Evolutionary conservation across 1,139 yeast species (phyloP).

Genomic region (Sugiyamaella castrensis): DNA sequence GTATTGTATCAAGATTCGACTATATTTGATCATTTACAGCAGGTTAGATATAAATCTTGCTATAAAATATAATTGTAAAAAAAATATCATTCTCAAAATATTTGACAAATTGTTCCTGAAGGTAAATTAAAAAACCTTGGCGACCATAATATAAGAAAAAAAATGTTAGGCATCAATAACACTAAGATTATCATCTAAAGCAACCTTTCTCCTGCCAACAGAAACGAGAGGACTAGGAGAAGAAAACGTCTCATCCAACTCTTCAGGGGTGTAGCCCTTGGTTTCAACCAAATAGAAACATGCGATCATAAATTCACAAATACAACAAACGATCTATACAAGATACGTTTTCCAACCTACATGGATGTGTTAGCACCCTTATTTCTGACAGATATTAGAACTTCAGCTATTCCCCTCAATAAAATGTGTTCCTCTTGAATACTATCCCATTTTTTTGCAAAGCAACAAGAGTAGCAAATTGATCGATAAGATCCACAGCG

Average conservation of each 20-base stretch:
- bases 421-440: too few species aligned
- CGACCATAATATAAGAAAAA: too few species aligned
- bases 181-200: background rate
- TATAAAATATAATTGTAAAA: too few species aligned
- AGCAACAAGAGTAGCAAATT: slow-evolving; percentile 57
- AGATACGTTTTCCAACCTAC: slow-evolving; percentile 43
- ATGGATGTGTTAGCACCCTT: background rate
- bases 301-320: slow-evolving; percentile 28
- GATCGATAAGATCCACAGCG: slow-evolving; percentile 38
- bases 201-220: slow-evolving; percentile 2
- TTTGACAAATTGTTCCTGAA: too few species aligned
- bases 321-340: slow-evolving; percentile 31
- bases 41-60: too few species aligned
- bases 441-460: slow-evolving; percentile 41
- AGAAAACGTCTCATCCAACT: slow-evolving; percentile 45
- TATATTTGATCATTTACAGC: too few species aligned
- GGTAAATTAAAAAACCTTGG: too few species aligned
- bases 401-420: too few species aligned
- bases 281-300: slow-evolving; percentile 48
- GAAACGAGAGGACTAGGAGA: slow-evolving; percentile 28
- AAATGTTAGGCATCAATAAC: too few species aligned
- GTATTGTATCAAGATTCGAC: too few species aligned
- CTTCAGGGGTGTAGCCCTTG: slow-evolving; percentile 48
- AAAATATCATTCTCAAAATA: too few species aligned
- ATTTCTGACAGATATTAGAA: too few species aligned